Evolutionary conservation across 371 early-diverging fungal species (phyloP).

Genomic region (Circinella umbellata): DNA sequence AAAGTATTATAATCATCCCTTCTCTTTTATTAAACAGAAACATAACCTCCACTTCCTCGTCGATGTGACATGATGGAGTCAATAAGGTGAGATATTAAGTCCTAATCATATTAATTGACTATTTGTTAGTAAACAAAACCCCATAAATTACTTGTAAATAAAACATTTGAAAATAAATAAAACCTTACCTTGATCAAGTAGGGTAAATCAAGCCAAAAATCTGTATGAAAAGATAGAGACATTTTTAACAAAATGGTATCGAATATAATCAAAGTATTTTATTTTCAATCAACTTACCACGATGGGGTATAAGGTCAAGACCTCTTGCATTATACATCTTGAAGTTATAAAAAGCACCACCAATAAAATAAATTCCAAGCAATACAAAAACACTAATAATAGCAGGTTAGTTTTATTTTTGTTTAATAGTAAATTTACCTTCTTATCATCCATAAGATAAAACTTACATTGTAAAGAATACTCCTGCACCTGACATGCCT

Average conservation of each 20-base stretch:
- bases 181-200: conserved; percentile 46
- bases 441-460: background rate
- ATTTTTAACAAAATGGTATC: background rate
- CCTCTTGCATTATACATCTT: conserved; percentile 65
- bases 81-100: conserved; percentile 48
- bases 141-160: background rate
- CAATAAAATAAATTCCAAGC: conserved; percentile 56
- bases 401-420: background rate
- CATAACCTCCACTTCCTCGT: conserved; percentile 53
- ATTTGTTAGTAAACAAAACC: background rate
- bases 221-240: conserved; percentile 13
- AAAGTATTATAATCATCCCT: background rate
- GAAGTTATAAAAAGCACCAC: conserved; percentile 64
- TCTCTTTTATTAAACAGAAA: conserved; percentile 37
- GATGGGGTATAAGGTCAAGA: conserved; percentile 61
- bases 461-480: conserved; percentile 63
- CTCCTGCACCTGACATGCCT: conserved; percentile 50
- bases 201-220: conserved; percentile 57
- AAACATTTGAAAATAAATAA: background rate
- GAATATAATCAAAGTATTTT: background rate
- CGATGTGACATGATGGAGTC: conserved; percentile 51
- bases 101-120: conserved; percentile 21
- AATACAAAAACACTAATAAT: conserved; percentile 45
- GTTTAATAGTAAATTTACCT: too few species aligned
- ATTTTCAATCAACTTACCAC: conserved; percentile 39